phyloP scores from a whole-genome alignment of 2,329 filamentous ascomycete species.

The Akanthomyces lecanii region DNA sequence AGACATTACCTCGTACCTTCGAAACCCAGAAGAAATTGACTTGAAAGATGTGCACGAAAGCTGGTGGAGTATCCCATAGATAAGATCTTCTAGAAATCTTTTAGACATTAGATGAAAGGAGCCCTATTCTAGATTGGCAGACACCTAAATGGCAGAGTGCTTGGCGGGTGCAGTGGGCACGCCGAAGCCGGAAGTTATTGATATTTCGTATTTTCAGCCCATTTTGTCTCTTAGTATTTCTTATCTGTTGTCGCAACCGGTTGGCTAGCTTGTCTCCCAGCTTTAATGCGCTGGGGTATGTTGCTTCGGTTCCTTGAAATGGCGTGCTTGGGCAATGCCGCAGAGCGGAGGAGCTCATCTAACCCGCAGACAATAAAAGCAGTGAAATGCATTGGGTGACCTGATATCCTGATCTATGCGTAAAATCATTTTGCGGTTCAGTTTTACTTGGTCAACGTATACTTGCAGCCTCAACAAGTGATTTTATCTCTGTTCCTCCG shows the following conservation, averaged over 20 bases:
- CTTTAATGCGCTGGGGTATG: neutral
- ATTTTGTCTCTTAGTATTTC: neutral
- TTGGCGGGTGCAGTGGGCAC: neutral
- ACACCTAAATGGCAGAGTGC: neutral
- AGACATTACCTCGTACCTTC: slow-evolving; percentile 62
- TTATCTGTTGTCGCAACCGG: neutral
- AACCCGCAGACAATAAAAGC: neutral
- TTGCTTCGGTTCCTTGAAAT: slow-evolving; percentile 10
- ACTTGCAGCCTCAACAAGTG: no score
- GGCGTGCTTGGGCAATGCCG: slow-evolving; percentile 3
- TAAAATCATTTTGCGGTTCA: neutral
- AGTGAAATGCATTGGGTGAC: neutral
- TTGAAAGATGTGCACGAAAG: slow-evolving; percentile 61
- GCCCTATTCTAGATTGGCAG: no score
- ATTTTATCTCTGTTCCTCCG: no score
- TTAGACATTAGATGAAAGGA: neutral
- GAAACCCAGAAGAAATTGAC: slow-evolving; percentile 51
- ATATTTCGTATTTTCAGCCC: neutral
- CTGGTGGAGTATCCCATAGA: slow-evolving; percentile 54
- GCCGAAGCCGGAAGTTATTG: neutral
- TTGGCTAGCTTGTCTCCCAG: neutral
- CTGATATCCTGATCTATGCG: neutral
- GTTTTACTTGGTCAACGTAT: no score
- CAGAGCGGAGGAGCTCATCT: neutral
- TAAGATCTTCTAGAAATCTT: no score